These are phyloP conservation scores for Grammothele lineata DNA, from an alignment of 768 basidiomycete genomes.

Conservation along the genomic window DNA sequence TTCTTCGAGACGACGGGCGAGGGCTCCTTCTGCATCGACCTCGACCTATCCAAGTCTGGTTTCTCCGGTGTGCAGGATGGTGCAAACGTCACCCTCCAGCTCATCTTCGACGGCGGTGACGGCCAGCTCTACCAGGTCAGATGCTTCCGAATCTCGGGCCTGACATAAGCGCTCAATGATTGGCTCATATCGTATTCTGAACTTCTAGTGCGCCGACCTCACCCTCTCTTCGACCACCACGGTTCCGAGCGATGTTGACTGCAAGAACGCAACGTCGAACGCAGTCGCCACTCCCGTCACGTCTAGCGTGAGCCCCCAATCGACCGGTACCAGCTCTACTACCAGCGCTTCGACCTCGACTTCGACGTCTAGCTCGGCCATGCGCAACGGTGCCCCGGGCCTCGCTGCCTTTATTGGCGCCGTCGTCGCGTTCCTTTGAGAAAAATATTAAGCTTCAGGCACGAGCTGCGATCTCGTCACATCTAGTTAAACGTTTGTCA, in stretches of 20 bases:
- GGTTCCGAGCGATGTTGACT: conserved; percentile 40
- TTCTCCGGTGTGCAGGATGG: conserved; percentile 54
- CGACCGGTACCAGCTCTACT: neutral
- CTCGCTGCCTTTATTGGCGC: conserved; percentile 8
- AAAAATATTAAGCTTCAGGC: too few relatives aligned
- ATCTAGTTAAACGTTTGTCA: too few relatives aligned
- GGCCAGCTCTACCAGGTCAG: conserved; percentile 64
- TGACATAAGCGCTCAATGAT: neutral
- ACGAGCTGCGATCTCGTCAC: too few relatives aligned
- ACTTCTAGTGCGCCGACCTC: conserved; percentile 78
- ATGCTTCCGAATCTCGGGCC: neutral
- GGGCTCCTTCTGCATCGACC: conserved; percentile 63
- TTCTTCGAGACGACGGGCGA: conserved; percentile 50
- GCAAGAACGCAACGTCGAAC: conserved; percentile 29
- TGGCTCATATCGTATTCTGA: neutral
- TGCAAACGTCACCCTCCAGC: conserved; percentile 69
- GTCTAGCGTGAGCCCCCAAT: neutral
- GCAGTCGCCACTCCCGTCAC: conserved; percentile 12
- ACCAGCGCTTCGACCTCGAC: conserved; percentile 4
- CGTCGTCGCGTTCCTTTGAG: conserved; percentile 7
- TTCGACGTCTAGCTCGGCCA: neutral
- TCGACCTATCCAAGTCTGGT: conserved; percentile 50
- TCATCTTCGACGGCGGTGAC: conserved; percentile 69
- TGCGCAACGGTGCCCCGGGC: conserved; percentile 3
- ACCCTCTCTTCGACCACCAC: conserved; percentile 53